Evolutionary conservation across 2,329 filamentous ascomycete genomes (phyloP).

Genomic region (Sporothrix mexicana): DNA sequence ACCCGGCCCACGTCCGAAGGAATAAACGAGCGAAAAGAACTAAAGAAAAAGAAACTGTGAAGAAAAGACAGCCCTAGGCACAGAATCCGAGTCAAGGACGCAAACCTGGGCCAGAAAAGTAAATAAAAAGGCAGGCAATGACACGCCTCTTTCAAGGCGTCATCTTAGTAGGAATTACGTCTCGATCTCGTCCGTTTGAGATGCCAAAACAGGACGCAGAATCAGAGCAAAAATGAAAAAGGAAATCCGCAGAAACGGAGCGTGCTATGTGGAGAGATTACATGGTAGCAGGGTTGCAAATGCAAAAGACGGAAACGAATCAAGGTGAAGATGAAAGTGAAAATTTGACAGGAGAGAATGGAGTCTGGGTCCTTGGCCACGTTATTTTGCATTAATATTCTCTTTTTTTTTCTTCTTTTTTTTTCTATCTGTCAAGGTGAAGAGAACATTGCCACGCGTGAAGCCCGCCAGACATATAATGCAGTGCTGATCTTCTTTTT

Average conservation of each 20-base stretch:
- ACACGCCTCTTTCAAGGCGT: slow-evolving; percentile 21
- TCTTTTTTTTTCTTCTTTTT: background rate
- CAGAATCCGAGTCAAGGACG: too few relatives aligned
- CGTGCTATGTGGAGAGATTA: slow-evolving; percentile 2
- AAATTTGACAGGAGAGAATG: background rate
- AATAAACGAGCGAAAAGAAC: background rate
- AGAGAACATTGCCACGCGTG: background rate
- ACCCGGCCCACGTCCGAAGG: slow-evolving; percentile 1
- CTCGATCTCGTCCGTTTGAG: background rate
- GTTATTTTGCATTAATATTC: background rate
- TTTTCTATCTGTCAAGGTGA: background rate
- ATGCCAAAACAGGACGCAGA: background rate
- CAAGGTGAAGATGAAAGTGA: background rate
- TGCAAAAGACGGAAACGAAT: background rate
- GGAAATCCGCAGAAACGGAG: background rate
- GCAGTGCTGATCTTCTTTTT: slow-evolving; percentile 19
- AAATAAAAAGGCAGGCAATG: background rate
- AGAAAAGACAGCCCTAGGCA: background rate
- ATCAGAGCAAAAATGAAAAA: background rate
- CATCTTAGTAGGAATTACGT: slow-evolving; percentile 29
- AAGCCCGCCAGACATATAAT: slow-evolving; percentile 23
- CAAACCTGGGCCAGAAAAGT: background rate
- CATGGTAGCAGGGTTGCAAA: background rate
- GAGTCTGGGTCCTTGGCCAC: background rate
- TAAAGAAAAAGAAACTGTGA: too few relatives aligned